Evolutionary conservation across 2,329 filamentous ascomycete species (phyloP).

Genomic region (Fusarium compactum): DNA sequence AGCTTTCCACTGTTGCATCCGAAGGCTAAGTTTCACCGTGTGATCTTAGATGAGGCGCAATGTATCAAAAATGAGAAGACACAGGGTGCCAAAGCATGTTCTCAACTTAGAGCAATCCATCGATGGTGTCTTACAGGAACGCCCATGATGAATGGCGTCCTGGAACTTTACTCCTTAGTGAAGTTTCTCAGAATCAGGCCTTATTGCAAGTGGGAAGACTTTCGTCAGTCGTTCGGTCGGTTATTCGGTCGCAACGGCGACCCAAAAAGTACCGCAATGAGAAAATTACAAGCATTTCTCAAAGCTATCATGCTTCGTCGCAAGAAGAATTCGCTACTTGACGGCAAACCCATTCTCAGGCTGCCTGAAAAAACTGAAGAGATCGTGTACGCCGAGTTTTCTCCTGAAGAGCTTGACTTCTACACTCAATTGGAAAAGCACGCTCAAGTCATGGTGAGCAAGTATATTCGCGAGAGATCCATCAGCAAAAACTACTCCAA

Average conservation of each 20-base stretch:
- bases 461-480: constrained; percentile 76
- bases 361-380: constrained; percentile 82
- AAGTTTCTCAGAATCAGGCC: constrained; percentile 82
- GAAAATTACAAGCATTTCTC: constrained; percentile 77
- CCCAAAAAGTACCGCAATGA: constrained; percentile 74
- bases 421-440: constrained; percentile 80
- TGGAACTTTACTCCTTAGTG: constrained; percentile 82
- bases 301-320: constrained; percentile 86
- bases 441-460: constrained; percentile 79
- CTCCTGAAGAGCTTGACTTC: constrained; percentile 78
- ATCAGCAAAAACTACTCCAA: constrained; percentile 79
- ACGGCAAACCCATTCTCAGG: constrained; percentile 83
- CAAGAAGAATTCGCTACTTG: constrained; percentile 81
- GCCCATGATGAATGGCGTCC: constrained; percentile 87
- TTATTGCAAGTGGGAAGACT: constrained; percentile 74
- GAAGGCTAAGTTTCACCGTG: constrained; percentile 75
- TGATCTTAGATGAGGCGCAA: constrained; percentile 91
- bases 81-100: constrained; percentile 77
- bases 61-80: constrained; percentile 83
- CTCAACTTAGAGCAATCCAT: constrained; percentile 73
- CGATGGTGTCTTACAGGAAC: constrained; percentile 87
- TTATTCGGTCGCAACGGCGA: constrained; percentile 57
- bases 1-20: constrained; percentile 71
- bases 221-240: constrained; percentile 64
- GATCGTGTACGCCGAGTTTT: constrained; percentile 79